Conservation (phyloP, 2,329 filamentous ascomycete species). For the Aspergillus pseudotamarii region DNA sequence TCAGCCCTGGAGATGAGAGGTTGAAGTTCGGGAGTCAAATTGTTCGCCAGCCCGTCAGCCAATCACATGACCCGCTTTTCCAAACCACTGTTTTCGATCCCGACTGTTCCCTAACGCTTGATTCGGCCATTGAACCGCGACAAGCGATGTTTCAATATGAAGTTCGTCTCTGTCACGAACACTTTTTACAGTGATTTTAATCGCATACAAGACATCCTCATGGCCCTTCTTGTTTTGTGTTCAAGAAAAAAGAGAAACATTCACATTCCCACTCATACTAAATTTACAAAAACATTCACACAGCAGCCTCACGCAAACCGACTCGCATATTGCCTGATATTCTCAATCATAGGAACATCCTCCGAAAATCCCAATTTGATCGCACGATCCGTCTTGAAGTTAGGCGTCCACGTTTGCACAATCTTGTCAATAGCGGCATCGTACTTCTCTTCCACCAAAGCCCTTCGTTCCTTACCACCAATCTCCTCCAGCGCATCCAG, state of each 20-base stretch:
- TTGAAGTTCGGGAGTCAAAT: conserved; percentile 51
- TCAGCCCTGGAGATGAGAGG: conserved; percentile 40
- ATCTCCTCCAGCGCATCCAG: conserved; percentile 60
- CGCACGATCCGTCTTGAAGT: conserved; percentile 59
- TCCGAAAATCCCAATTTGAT: conserved; percentile 50
- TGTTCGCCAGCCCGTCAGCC: conserved; percentile 44
- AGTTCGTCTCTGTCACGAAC: background rate
- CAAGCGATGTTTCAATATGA: background rate
- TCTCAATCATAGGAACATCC: conserved; percentile 46
- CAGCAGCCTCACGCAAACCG: conserved; percentile 28
- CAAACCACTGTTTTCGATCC: conserved; percentile 39
- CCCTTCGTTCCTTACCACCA: conserved; percentile 58
- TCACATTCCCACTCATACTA: background rate
- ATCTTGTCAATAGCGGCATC: conserved; percentile 59
- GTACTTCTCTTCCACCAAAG: conserved; percentile 57
- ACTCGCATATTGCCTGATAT: conserved; percentile 43
- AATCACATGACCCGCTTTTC: conserved; percentile 50
- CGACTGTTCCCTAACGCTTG: conserved; percentile 32
- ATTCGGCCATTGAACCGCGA: background rate
- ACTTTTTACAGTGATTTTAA: too few relatives aligned
- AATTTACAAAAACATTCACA: background rate
- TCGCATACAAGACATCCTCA: background rate
- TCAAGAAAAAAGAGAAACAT: background rate
- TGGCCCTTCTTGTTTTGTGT: background rate
- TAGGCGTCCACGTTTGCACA: conserved; percentile 62